Base-by-base conservation (phyloP, 208 protist genomes). In the Zelonia costaricensis region DNA sequence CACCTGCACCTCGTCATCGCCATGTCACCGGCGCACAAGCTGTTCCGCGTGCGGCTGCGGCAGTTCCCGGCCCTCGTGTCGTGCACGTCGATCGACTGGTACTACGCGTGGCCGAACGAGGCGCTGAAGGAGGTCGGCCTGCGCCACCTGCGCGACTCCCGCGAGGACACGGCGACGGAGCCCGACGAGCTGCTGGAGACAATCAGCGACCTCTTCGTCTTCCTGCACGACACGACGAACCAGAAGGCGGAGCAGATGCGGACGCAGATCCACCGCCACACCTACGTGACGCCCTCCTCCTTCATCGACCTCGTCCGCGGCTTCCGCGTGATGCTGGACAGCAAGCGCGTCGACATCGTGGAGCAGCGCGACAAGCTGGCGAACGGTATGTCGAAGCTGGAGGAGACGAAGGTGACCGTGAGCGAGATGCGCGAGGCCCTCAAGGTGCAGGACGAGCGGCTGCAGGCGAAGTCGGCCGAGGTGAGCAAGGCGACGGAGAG, bases 1-100 rank as follows among this genome's bases (percentile, higher is more conserved):
- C 95, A 99, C 74, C 64, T 99, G 40, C 98, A 99, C 70, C 67
- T 99, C 22, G 91, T 99, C 9, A 82, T 99, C 27, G 97, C 97
- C 71, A 99, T 99, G 97, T 98, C 93, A 6, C 98, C 98, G 2
- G 92, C 98, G 20, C 96, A 98, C 36, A 88, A 95, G 48, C 72
- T 93, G 16, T 99, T 99, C 78, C 84, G 98, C 46, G 80, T 92
- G 38, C 85, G 98, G 28, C 86, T 99, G 31, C 86, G 98, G n/a
- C 99, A 99, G 86, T 99, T 98, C 77, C 98, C 98, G 2, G 91
- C 96, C 30, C 74, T 99, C 1, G 95, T 99, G 38, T 98, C 96
- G 58, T 98, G 94, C 80, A 98, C 96, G 5, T 98, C 96, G 28
- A 99, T 99, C 67, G 97, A 99, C 77, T 99, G 98, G 97, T 99